These are phyloP conservation scores for Chernovozyma sophiae-reginae DNA, from an alignment of 1,139 yeast species.

Conservation along the genomic window DNA sequence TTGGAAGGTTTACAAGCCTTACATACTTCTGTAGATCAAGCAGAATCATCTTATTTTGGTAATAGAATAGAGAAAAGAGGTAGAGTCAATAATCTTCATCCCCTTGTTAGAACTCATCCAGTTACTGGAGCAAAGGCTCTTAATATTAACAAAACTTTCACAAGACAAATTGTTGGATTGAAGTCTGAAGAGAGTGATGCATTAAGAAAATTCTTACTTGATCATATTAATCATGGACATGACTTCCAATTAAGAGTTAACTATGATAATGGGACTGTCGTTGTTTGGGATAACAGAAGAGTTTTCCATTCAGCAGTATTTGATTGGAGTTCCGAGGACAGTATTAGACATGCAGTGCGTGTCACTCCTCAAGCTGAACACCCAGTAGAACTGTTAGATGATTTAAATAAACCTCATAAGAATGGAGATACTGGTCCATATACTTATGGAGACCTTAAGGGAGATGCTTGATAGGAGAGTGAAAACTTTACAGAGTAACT, in stretches of 20 bases:
- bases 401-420: conserved; percentile 19
- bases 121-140: conserved; percentile 21
- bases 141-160: conserved; percentile 23
- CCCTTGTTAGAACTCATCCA: conserved; percentile 26
- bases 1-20: conserved; percentile 24
- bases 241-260: conserved; percentile 39
- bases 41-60: conserved; percentile 28
- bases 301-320: conserved; percentile 59
- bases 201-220: conserved; percentile 32
- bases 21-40: conserved; percentile 25
- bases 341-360: conserved; percentile 63
- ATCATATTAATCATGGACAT: conserved; percentile 42
- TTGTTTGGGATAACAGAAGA: conserved; percentile 69
- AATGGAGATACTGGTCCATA: conserved; percentile 7
- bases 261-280: conserved; percentile 52
- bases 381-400: conserved; percentile 31
- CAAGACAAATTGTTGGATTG: conserved; percentile 23
- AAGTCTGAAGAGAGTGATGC: conserved; percentile 25
- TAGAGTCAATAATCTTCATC: conserved; percentile 27
- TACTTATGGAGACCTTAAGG: conserved; percentile 1
- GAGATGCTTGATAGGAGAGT: not conserved
- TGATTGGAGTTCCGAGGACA: conserved; percentile 53
- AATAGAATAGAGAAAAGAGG: conserved; percentile 24
- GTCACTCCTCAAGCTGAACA: conserved; percentile 62
- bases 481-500: no score